Evolutionary conservation across 192 early-diverging fungal genomes (phyloP), one percentile per base, ranked within the genome.

Genomic region (Allomyces javanicus): DNA sequence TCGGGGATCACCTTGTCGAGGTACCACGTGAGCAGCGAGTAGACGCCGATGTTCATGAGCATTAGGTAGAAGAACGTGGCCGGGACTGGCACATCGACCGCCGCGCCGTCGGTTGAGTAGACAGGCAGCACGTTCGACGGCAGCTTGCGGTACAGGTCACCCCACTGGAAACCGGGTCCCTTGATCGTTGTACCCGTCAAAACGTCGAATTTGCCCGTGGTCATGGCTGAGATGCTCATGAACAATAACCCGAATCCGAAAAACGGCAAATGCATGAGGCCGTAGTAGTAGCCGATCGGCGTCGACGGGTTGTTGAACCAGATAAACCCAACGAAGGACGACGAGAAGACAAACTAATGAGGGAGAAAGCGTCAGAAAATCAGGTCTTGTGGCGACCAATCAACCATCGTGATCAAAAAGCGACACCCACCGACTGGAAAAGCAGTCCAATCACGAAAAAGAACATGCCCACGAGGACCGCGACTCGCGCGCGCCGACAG

Each of bases 371-470:
- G 33, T 40, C 33, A 40, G 33, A 40, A 40, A 40, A 7, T 40
- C 33, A 0, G 33, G 33, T 7, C 33, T 7, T 40, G 33, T 0
- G 7, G 9, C 33, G 33, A 40, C 33, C 4, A 40, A 40, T 3
- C 3, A 40, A 3, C 33, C 7, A 40, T 7, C 33, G 33, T 7
- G 33, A 40, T 3, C 3, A 40, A 40, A 40, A 40, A 40, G 3
- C 33, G 33, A 40, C 9, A 40, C 33, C 4, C 33, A 40, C 33
- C 11, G 69, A 73, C 68, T 87, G 78, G 71, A 89, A 89, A 24
- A 89, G 66, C 24, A 89, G 74, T 3, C 88, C 88, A 70, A 89
- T 85, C 33, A 89, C 83, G 68, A 89, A 89, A 43, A 88, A 45
- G 66, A 89, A 89, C 65, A 89, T 89, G 63, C 87, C 87, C 63